Evolutionary conservation across 2,329 filamentous ascomycete species (phyloP), one percentile per base, ranked within the genome.

Genomic region (Dactylellina leptospora): DNA sequence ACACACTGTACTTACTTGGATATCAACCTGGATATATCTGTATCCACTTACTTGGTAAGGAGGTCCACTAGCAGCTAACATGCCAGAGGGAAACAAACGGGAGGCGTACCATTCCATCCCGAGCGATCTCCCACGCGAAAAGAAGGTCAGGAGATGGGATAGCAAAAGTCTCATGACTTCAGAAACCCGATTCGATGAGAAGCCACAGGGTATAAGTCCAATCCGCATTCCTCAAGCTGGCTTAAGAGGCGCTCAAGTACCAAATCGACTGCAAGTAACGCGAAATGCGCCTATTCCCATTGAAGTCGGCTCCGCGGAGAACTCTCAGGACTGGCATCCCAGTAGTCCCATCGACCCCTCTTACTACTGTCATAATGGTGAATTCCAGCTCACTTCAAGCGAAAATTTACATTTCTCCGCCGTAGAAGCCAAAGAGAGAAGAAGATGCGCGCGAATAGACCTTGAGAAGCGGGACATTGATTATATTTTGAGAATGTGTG

Each of bases 361-460:
- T 28, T 71, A 58, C 50, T 71, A 62, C 18, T 36, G 50, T 18
- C 18, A 9, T 0, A n/a, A 28, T 11, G 45, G 40, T 4, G 13
- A 55, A 1, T 73, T 73, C 16, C 16, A 8, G 18, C n/a, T 59
- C 16, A 53, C 44, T 5, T 36, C 68, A 0, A 51, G 54, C 18
- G 2, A 66, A 27, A 3, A 1, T 4, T 2, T 4, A 0, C 48
- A 23, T 18, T 48, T 51, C n/a, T 16, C 51, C 30, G 4, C 11
- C 0, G 20, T 53, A 22, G 68, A 73, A 25, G 20, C 16, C n/a
- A 64, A 66, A 50, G 68, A 73, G 36, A n/a, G 68, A 8, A 38
- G 60, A 36, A 64, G 68, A 54, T 40, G 27, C 11, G 40, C 68
- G 25, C 59, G 60, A 2, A 55, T 73, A 6, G 68, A 73, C 23